phyloP scores from a whole-genome alignment of 2,329 filamentous ascomycete species.

The Cordyceps militaris region DNA sequence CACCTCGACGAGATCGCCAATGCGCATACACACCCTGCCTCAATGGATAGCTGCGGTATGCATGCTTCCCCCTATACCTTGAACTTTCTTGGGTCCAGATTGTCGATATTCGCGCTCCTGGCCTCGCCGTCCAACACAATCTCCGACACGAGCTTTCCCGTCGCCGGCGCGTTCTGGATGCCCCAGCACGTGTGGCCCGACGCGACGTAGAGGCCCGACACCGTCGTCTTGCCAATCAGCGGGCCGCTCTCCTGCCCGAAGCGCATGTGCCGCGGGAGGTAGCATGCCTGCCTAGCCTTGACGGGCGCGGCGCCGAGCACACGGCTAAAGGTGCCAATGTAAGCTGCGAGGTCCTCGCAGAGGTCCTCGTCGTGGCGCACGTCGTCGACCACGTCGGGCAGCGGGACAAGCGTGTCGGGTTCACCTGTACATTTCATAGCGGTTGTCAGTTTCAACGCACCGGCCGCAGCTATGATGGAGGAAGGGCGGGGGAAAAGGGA shows the following conservation, averaged over 20 bases:
- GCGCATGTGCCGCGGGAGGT: conserved; percentile 69
- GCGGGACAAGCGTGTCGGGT: conserved; percentile 65
- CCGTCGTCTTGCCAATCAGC: conserved; percentile 67
- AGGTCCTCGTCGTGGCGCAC: conserved; percentile 68
- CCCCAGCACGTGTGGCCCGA: conserved; percentile 97
- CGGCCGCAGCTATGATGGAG: neutral
- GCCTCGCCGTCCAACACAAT: conserved; percentile 67
- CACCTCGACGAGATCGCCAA: no score
- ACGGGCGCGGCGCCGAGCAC: conserved; percentile 62
- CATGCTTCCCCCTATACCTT: conserved; percentile 35
- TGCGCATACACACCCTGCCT: neutral
- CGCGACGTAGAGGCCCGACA: conserved; percentile 71
- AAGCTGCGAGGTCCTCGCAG: conserved; percentile 80
- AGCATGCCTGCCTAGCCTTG: conserved; percentile 79
- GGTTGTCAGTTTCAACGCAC: no score
- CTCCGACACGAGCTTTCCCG: conserved; percentile 74
- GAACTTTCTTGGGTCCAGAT: conserved; percentile 60
- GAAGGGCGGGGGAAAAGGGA: neutral
- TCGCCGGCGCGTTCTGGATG: conserved; percentile 90
- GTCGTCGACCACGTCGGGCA: conserved; percentile 68
- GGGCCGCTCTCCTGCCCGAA: conserved; percentile 59
- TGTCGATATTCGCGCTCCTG: conserved; percentile 58
- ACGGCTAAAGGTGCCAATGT: conserved; percentile 61
- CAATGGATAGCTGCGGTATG: neutral
- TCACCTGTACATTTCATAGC: conserved; percentile 55